Evolutionary conservation across 495 filamentous ascomycete species (phyloP), one percentile per base, ranked within the genome.

Genomic region (Tuber calosporum): DNA sequence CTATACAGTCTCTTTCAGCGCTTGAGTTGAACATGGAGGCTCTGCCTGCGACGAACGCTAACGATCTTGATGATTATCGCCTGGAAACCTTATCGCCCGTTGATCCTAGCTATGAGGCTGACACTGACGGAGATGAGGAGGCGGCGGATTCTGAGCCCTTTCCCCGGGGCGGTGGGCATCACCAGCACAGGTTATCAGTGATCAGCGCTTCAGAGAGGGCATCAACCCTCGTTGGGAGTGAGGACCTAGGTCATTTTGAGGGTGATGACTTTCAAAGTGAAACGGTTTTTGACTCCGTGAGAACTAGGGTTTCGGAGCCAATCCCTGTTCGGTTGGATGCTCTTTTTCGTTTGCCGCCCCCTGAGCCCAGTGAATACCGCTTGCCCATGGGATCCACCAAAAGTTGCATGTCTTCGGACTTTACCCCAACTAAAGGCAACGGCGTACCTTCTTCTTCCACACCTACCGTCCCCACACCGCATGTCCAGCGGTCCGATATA

Each of bases 221-320:
- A 19, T 94, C 92, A 8, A 96, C 93, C 2, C 82, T 94, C 37
- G 88, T 92, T 45, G 92, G 92, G 43, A 97, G 94, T 30, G 94
- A 99, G 75, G 86, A 86, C 76, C 91, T 95, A 76, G 88, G 88
- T 62, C 89, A 91, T 22, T 93, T 94, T 70, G 94, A 96, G 75
- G 92, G 96, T 70, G 93, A 96, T 72, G 93, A 96, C 78, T 89
- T 92, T 72, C 87, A 91, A 83, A 97, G 91, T 77, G 95, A 97
- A 77, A 94, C 92, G 8, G 88, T 93, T 67, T 98, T 92, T 83
- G 95, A 98, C 82, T 97, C 94, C 22, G 84, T 95, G 75, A 90
- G 93, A 72, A 97, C 94, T 13, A 87, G 90, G 69, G 88, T 89
- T 37, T 96, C 93, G 9, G 88, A 81, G 68, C 68, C 75, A 8